Conservation (phyloP, 768 basidiomycete genomes). For the Trametes maxima region DNA sequence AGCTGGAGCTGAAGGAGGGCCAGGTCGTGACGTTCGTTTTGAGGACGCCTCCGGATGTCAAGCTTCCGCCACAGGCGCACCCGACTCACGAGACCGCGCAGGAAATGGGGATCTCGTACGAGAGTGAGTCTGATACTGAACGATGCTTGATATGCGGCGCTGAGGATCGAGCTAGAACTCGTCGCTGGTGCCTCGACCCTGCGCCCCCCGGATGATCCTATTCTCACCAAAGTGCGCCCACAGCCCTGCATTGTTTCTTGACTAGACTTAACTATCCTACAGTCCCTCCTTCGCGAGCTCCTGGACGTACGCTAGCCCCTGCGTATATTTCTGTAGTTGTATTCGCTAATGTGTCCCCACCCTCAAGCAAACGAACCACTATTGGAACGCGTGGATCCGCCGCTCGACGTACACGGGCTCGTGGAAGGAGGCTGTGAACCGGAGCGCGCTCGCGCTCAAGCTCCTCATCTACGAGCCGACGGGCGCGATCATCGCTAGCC, state of each 20-base stretch:
- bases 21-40: slow-evolving; percentile 90
- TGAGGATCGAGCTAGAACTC: slow-evolving; percentile 36
- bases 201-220: slow-evolving; percentile 66
- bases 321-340: neutral
- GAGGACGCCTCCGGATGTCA: slow-evolving; percentile 53
- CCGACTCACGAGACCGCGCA: slow-evolving; percentile 45
- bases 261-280: neutral
- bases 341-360: neutral
- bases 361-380: slow-evolving; percentile 67
- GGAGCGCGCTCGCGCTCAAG: slow-evolving; percentile 93
- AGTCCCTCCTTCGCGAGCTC: slow-evolving; percentile 61
- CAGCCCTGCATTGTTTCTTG: neutral
- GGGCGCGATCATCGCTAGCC: slow-evolving; percentile 92
- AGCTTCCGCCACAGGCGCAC: slow-evolving; percentile 31
- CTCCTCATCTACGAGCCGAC: slow-evolving; percentile 92
- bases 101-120: slow-evolving; percentile 47
- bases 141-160: neutral
- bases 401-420: slow-evolving; percentile 87
- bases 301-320: slow-evolving; percentile 46
- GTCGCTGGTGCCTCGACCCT: slow-evolving; percentile 47
- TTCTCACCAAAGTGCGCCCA: slow-evolving; percentile 57
- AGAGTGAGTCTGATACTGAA: slow-evolving; percentile 35
- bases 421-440: slow-evolving; percentile 94
- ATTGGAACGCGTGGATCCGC: slow-evolving; percentile 91
- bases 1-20: slow-evolving; percentile 75